These are phyloP conservation scores for Aristolochia fimbriata DNA, from an alignment of 164 flowering plant genomes.

Conservation along the genomic window DNA sequence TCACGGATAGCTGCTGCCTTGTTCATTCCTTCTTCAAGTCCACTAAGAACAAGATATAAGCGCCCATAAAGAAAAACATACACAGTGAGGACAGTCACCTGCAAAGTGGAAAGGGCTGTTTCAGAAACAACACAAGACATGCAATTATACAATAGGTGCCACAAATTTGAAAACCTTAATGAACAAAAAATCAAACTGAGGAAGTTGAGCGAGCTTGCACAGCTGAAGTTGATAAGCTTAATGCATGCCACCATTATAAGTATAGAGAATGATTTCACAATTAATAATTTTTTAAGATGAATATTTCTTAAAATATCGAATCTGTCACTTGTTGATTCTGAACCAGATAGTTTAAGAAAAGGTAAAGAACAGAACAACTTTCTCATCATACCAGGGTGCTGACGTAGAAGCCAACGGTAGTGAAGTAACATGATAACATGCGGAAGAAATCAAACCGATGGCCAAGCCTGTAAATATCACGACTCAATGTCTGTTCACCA, in stretches of 20 bases:
- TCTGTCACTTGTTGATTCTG: no score
- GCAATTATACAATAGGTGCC: no score
- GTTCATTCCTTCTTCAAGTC: conserved; percentile 65
- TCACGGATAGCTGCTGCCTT: conserved; percentile 39
- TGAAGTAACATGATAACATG: conserved; percentile 91
- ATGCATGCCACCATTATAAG: no score
- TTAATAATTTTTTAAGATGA: no score
- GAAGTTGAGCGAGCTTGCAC: no score
- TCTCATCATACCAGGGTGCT: conserved; percentile 61
- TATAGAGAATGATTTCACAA: no score
- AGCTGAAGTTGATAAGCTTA: no score
- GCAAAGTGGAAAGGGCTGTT: conserved; percentile 12
- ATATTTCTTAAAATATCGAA: no score
- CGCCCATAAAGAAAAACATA: conserved; percentile 92
- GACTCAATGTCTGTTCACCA: conserved; percentile 96
- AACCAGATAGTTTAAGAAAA: background rate
- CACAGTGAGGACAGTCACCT: conserved; percentile 88
- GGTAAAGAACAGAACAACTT: background rate
- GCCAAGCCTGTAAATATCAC: conserved; percentile 92
- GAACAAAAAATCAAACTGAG: no score
- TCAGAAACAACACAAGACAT: no score
- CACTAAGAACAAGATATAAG: conserved; percentile 96
- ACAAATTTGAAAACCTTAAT: no score
- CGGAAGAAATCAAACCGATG: conserved; percentile 97
- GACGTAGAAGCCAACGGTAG: conserved; percentile 89